Evolutionary conservation across 768 basidiomycete genomes (phyloP).

Genomic region (Daedaleopsis sinensis): DNA sequence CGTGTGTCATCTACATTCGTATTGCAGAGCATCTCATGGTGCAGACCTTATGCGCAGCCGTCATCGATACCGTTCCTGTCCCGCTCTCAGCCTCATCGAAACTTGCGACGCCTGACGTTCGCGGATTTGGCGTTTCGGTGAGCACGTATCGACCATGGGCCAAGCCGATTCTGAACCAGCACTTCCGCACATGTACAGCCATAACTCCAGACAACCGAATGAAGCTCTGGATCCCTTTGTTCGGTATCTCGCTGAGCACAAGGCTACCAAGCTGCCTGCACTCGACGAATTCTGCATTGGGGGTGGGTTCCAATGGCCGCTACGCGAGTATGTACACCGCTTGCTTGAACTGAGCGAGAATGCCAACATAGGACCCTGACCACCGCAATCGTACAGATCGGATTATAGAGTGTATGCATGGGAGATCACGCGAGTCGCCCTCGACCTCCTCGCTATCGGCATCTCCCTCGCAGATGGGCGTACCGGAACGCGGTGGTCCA

Average conservation of each 20-base stretch:
- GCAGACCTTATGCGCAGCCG: neutral
- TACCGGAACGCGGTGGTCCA: too few species aligned
- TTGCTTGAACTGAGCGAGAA: too few species aligned
- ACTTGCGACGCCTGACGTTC: neutral
- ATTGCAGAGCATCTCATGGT: too few species aligned
- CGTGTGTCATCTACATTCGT: neutral
- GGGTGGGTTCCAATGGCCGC: neutral
- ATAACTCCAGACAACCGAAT: neutral
- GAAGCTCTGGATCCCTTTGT: neutral
- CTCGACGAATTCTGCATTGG: constrained; percentile 2
- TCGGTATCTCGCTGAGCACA: neutral
- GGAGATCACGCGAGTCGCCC: too few species aligned
- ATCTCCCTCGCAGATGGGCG: too few species aligned
- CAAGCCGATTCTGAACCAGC: too few species aligned
- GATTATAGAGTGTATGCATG: too few species aligned
- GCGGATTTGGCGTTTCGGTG: neutral
- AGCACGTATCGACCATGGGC: too few species aligned
- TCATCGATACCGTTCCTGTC: neutral
- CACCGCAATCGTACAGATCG: neutral
- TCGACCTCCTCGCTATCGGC: too few species aligned
- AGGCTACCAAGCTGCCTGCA: neutral
- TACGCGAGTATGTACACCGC: neutral
- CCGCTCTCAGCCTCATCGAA: neutral
- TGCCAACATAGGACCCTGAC: too few species aligned
- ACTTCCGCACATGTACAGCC: neutral